Evolutionary conservation across 495 filamentous ascomycete genomes (phyloP).

Genomic region (Parachaetomium inaequale): DNA sequence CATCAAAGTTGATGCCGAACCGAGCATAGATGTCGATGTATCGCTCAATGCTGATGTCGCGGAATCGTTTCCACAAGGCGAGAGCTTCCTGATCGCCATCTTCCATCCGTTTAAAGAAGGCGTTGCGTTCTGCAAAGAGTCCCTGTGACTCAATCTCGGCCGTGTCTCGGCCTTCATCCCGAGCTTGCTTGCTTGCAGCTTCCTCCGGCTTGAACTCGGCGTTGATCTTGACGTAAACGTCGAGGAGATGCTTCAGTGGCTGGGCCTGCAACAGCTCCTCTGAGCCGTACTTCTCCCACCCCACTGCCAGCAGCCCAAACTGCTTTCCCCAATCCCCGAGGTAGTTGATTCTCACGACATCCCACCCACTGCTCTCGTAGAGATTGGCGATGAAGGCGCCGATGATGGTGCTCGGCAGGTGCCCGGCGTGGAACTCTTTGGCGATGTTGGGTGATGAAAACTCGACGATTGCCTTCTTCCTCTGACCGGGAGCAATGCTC

Average conservation of each 20-base stretch:
- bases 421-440: slow-evolving; percentile 64
- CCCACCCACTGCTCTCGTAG: slow-evolving; percentile 56
- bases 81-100: slow-evolving; percentile 71
- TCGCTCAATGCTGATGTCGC: slow-evolving; percentile 80
- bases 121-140: slow-evolving; percentile 57
- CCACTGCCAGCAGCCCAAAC: slow-evolving; percentile 59
- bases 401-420: slow-evolving; percentile 64
- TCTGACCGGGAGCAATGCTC: slow-evolving; percentile 61
- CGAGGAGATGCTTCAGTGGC: slow-evolving; percentile 60
- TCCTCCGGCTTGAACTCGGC: slow-evolving; percentile 53
- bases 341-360: slow-evolving; percentile 61
- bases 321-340: slow-evolving; percentile 67
- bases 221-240: slow-evolving; percentile 61
- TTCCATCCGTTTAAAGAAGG: slow-evolving; percentile 90
- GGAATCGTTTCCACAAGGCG: slow-evolving; percentile 78
- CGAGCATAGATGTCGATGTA: slow-evolving; percentile 56
- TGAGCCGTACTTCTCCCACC: slow-evolving; percentile 55
- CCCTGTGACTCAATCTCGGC: slow-evolving; percentile 46
- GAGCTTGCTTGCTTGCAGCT: slow-evolving; percentile 43
- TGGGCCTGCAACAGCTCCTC: slow-evolving; percentile 53
- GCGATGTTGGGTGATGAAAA: slow-evolving; percentile 61
- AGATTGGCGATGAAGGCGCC: slow-evolving; percentile 61
- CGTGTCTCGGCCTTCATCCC: slow-evolving; percentile 49
- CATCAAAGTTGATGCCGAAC: slow-evolving; percentile 81
- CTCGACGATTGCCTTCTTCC: slow-evolving; percentile 64